These are phyloP conservation scores for Penicillium simplicissimum DNA, from an alignment of 495 filamentous ascomycete species.

Conservation along the genomic window DNA sequence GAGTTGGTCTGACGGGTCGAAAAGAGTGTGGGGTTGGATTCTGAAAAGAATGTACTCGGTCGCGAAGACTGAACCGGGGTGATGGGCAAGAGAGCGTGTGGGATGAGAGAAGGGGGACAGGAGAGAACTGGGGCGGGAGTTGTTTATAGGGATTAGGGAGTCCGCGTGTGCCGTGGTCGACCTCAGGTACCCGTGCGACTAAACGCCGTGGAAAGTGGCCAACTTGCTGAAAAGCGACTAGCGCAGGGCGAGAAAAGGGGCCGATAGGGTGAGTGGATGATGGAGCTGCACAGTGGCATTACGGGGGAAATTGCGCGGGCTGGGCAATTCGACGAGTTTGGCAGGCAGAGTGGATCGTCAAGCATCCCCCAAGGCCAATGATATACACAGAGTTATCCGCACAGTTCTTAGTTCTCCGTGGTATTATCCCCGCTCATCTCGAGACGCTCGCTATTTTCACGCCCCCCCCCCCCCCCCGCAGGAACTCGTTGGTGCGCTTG, in stretches of 20 bases:
- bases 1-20: constrained; percentile 16
- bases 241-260: constrained; percentile 18
- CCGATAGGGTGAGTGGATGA: not conserved
- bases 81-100: constrained; percentile 27
- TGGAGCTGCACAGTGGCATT: not conserved
- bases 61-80: constrained; percentile 33
- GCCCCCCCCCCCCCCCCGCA: not conserved
- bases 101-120: constrained; percentile 21
- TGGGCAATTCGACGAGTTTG: not conserved
- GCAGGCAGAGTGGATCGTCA: not conserved
- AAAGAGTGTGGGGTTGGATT: constrained; percentile 26
- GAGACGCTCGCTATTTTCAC: not conserved
- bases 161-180: constrained; percentile 11
- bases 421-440: not conserved
- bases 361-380: not conserved
- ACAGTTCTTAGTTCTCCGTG: not conserved
- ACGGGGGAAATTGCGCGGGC: not conserved
- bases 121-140: constrained; percentile 9
- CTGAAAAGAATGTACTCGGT: constrained; percentile 58
- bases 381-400: not conserved
- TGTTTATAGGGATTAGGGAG: constrained; percentile 19
- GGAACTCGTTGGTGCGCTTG: constrained; percentile 7
- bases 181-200: constrained; percentile 30
- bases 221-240: constrained; percentile 1
- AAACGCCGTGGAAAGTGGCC: too few species aligned